Percentiles rank a stretch among this genome's conserved stretches.
Conservation (phyloP, 768 basidiomycete species). For the Auricularia auricula-judae region DNA sequence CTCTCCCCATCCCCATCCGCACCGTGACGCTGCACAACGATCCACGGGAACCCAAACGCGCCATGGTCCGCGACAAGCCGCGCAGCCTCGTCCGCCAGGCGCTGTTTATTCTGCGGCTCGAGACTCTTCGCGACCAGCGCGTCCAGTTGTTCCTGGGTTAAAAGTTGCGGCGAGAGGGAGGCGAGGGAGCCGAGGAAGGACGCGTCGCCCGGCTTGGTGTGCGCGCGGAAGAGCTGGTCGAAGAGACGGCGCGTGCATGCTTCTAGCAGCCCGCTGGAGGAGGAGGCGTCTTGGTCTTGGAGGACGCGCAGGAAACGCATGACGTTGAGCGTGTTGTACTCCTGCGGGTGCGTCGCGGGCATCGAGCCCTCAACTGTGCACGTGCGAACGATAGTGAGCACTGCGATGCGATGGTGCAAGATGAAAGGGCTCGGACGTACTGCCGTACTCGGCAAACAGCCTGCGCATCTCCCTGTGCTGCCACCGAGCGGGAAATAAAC, state of each 20-base stretch:
- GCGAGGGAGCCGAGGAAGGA: background rate
- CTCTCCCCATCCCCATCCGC: no score
- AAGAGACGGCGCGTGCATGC: background rate
- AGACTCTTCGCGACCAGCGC: background rate
- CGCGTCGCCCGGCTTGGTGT: background rate
- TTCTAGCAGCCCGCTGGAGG: background rate
- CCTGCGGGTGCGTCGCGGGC: background rate
- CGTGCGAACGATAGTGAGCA: no score
- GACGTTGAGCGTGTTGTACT: conserved; percentile 2
- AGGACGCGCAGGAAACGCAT: conserved; percentile 3
- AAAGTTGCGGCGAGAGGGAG: background rate
- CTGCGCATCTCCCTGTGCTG: background rate
- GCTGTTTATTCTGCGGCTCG: conserved; percentile 1
- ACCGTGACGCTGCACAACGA: conserved; percentile 7
- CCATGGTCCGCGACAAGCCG: background rate
- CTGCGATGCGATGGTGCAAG: no score
- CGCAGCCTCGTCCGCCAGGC: background rate
- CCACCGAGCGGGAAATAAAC: no score
- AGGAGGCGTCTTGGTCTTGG: background rate
- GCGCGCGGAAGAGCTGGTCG: conserved; percentile 4
- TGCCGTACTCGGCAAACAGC: background rate
- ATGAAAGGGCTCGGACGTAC: background rate
- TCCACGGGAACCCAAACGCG: conserved; percentile 6
- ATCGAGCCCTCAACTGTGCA: background rate
- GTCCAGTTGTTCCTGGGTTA: background rate